phyloP scores from a whole-genome alignment of 1,284 basidiomycete species.

The Paramarasmius palmivorus region DNA sequence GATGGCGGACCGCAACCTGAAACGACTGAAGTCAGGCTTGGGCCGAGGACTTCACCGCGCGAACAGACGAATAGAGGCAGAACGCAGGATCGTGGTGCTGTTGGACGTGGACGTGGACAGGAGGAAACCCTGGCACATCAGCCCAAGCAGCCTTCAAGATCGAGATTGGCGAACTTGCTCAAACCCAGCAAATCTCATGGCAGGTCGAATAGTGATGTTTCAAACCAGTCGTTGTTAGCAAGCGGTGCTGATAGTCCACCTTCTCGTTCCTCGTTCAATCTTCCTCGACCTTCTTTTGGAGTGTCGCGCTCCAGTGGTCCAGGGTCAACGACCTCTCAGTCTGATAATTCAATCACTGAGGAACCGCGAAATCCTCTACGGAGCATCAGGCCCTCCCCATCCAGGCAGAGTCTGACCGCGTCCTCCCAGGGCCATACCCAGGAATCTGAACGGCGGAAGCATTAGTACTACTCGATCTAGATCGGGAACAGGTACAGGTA shows the following conservation, averaged over 20 bases:
- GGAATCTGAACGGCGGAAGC: not conserved
- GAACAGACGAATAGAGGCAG: not conserved
- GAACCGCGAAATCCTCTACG: not conserved
- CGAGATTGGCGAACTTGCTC: constrained; percentile 22
- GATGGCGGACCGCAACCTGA: not conserved
- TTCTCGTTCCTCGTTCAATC: constrained; percentile 37
- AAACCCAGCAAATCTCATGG: constrained; percentile 31
- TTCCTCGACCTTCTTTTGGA: constrained; percentile 28
- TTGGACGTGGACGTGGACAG: not conserved
- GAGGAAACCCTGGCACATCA: not conserved
- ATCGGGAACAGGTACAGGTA: not conserved
- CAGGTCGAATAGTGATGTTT: constrained; percentile 39
- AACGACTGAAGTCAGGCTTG: constrained; percentile 7
- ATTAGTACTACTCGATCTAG: not conserved
- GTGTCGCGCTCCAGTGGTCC: constrained; percentile 5
- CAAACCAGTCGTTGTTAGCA: constrained; percentile 6
- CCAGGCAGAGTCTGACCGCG: constrained; percentile 10
- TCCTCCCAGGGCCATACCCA: not conserved
- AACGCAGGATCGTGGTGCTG: not conserved
- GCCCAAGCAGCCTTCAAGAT: constrained; percentile 7
- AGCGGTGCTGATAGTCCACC: constrained; percentile 18
- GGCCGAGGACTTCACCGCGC: not conserved
- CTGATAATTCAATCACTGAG: not conserved
- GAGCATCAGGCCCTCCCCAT: constrained; percentile 12
- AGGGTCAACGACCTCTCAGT: too few species aligned